Conservation (phyloP, 2,329 filamentous ascomycete species). For the Epichloe gansuensis region DNA sequence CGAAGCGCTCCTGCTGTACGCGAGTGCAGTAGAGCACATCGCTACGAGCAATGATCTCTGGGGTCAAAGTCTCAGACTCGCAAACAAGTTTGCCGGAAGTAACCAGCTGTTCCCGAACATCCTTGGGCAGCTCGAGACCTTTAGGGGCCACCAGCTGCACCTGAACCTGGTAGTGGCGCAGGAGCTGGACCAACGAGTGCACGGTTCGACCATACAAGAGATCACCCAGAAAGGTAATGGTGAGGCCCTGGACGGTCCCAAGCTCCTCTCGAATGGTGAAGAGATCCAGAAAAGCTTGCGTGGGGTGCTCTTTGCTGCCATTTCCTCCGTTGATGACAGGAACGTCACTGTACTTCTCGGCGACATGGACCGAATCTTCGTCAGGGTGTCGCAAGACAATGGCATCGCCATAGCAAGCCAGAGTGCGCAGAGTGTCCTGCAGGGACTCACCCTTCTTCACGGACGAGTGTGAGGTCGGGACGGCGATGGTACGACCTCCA, state of each 20-base stretch:
- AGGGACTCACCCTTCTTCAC: conserved; percentile 91
- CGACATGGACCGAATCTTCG: conserved; percentile 66
- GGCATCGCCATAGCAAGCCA: conserved; percentile 89
- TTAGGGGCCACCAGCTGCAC: conserved; percentile 85
- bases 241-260: conserved; percentile 87
- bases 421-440: conserved; percentile 84
- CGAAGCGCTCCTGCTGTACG: conserved; percentile 92
- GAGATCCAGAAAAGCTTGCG: conserved; percentile 91
- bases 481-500: conserved; percentile 71
- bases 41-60: conserved; percentile 72
- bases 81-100: conserved; percentile 62
- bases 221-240: conserved; percentile 91
- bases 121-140: conserved; percentile 61
- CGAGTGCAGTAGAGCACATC: conserved; percentile 96
- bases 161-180: conserved; percentile 89
- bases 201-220: conserved; percentile 88
- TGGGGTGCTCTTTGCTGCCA: conserved; percentile 90
- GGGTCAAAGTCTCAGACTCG: conserved; percentile 68
- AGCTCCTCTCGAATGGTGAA: conserved; percentile 98
- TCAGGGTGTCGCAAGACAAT: conserved; percentile 92
- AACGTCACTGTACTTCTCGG: conserved; percentile 76
- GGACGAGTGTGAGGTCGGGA: conserved; percentile 74
- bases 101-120: conserved; percentile 61
- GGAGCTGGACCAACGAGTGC: conserved; percentile 86
- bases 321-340: conserved; percentile 97